Percentiles rank a stretch among this genome's conserved stretches.
Evolutionary conservation across 2,329 filamentous ascomycete genomes (phyloP).

Genomic region (Falciphora oryzae): DNA sequence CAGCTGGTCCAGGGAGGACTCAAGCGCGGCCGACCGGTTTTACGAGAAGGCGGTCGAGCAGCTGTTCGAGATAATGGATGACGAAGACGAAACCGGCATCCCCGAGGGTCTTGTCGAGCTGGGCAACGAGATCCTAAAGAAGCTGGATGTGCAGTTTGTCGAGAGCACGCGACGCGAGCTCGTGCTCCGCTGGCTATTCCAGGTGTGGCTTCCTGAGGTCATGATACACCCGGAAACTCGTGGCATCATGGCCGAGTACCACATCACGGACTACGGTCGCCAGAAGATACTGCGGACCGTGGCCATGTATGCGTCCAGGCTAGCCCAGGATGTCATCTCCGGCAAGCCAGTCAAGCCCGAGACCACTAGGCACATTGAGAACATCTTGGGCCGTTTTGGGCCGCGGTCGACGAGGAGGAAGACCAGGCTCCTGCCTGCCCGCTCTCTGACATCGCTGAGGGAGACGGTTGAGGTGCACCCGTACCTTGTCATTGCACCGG

Average conservation of each 20-base stretch:
- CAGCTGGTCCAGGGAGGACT: conserved; percentile 70
- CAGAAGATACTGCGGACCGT: conserved; percentile 77
- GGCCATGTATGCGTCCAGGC: conserved; percentile 70
- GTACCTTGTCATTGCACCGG: conserved; percentile 72
- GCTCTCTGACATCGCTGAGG: conserved; percentile 64
- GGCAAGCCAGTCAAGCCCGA: conserved; percentile 47
- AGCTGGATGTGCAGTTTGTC: conserved; percentile 66
- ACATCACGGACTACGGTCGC: conserved; percentile 85
- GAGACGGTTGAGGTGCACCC: conserved; percentile 76
- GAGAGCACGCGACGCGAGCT: conserved; percentile 76
- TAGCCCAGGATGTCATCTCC: conserved; percentile 72
- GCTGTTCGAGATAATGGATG: conserved; percentile 80
- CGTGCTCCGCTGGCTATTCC: conserved; percentile 88
- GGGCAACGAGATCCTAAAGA: conserved; percentile 74
- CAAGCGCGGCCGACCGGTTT: conserved; percentile 79
- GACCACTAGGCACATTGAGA: conserved; percentile 65
- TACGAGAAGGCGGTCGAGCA: conserved; percentile 76
- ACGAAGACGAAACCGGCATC: conserved; percentile 77
- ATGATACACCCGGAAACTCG: conserved; percentile 83
- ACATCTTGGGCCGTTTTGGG: conserved; percentile 60
- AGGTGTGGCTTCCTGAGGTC: conserved; percentile 75
- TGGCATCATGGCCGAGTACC: conserved; percentile 77
- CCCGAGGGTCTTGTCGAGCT: conserved; percentile 81
- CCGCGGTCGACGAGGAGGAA: conserved; percentile 41
- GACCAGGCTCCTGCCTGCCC: conserved; percentile 61